Evolutionary conservation across 2,329 filamentous ascomycete genomes (phyloP).

Genomic region (Xylariaceae sp.): DNA sequence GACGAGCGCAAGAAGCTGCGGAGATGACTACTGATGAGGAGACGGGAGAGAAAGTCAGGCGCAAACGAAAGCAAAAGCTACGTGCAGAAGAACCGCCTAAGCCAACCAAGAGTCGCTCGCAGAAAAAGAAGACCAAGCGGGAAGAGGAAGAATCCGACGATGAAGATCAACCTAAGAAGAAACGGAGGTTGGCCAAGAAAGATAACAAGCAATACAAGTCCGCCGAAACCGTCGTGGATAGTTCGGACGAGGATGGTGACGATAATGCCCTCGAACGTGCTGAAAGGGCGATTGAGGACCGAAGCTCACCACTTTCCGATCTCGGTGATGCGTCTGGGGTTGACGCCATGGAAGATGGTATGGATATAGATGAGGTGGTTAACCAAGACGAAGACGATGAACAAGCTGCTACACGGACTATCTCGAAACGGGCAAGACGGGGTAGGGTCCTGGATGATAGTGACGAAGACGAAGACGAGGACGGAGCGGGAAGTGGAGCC

Average conservation of each 20-base stretch:
- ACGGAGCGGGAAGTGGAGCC: slow-evolving; percentile 32
- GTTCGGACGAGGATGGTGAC: slow-evolving; percentile 48
- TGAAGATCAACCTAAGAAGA: slow-evolving; percentile 57
- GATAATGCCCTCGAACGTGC: slow-evolving; percentile 44
- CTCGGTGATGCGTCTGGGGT: slow-evolving; percentile 32
- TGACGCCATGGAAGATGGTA: slow-evolving; percentile 39
- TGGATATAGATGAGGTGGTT: slow-evolving; percentile 49
- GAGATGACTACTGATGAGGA: slow-evolving; percentile 79
- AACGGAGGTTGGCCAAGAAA: slow-evolving; percentile 49
- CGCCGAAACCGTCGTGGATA: slow-evolving; percentile 76
- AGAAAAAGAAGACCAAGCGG: slow-evolving; percentile 59
- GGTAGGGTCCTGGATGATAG: slow-evolving; percentile 51
- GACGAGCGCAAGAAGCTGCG: slow-evolving; percentile 70
- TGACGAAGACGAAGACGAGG: slow-evolving; percentile 48
- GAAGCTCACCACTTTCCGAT: slow-evolving; percentile 28
- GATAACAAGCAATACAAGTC: slow-evolving; percentile 75
- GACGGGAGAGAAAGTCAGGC: slow-evolving; percentile 75
- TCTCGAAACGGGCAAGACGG: slow-evolving; percentile 43
- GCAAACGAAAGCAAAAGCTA: slow-evolving; percentile 61
- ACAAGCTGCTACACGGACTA: slow-evolving; percentile 39
- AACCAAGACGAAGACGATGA: slow-evolving; percentile 48
- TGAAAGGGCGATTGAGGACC: slow-evolving; percentile 39
- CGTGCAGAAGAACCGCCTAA: slow-evolving; percentile 38
- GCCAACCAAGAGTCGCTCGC: slow-evolving; percentile 35
- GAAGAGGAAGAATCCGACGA: slow-evolving; percentile 46